These are phyloP conservation scores for Fusarium chaquense DNA, from an alignment of 2,329 filamentous ascomycete species.

Conservation along the genomic window DNA sequence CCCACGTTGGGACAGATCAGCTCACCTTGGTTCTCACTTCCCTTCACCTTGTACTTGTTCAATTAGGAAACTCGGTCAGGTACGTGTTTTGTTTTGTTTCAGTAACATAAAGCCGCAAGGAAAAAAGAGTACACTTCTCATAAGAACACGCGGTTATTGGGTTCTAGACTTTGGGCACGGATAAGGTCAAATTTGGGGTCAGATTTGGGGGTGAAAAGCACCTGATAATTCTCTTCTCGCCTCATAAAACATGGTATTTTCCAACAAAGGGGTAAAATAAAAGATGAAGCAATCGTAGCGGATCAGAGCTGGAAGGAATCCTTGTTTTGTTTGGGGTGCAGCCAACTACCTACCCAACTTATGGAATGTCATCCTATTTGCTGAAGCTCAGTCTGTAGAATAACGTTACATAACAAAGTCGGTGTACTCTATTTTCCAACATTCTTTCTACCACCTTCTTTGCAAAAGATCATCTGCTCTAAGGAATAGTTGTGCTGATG, in stretches of 20 bases:
- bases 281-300: constrained; percentile 14
- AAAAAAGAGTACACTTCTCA: neutral
- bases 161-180: constrained; percentile 32
- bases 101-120: constrained; percentile 25
- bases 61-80: constrained; percentile 32
- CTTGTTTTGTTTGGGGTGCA: constrained; percentile 27
- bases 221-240: constrained; percentile 15
- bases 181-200: neutral
- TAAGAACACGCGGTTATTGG: constrained; percentile 34
- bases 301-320: constrained; percentile 24
- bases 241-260: constrained; percentile 1
- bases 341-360: neutral
- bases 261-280: neutral
- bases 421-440: constrained; percentile 11
- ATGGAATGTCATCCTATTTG: constrained; percentile 32
- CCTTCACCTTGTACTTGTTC: constrained; percentile 24
- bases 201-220: constrained; percentile 7
- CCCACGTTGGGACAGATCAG: constrained; percentile 9
- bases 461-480: neutral
- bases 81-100: constrained; percentile 9
- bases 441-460: constrained; percentile 5
- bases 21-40: constrained; percentile 28
- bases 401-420: constrained; percentile 31
- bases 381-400: neutral
- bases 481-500: neutral